phyloP scores from a whole-genome alignment of 176 grass and related monocot species.

The Eragrostis curvula region DNA sequence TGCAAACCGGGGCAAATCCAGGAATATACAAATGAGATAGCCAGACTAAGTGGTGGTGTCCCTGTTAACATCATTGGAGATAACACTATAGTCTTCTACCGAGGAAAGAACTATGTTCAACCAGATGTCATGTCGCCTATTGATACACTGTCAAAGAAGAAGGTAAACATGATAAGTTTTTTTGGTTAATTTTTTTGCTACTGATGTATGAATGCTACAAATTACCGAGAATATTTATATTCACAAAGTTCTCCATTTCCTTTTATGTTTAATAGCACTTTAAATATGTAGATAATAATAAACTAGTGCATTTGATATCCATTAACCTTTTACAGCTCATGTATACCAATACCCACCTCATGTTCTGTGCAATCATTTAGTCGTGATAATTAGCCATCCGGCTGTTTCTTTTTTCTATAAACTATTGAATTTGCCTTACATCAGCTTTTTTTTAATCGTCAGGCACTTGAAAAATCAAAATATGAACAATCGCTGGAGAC shows the following conservation, averaged over 20 bases:
- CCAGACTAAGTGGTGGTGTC: slow-evolving; percentile 74
- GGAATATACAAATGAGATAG: slow-evolving; percentile 83
- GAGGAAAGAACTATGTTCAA: slow-evolving; percentile 89
- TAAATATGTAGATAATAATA: neutral
- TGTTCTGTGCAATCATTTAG: neutral
- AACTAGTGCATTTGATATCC: slow-evolving; percentile 1
- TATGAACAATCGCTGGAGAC: slow-evolving; percentile 89
- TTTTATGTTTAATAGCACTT: neutral
- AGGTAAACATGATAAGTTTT: slow-evolving; percentile 40
- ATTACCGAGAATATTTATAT: neutral
- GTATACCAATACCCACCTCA: neutral
- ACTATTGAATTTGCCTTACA: slow-evolving; percentile 27
- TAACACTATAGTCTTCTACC: slow-evolving; percentile 83
- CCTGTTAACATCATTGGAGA: slow-evolving; percentile 75
- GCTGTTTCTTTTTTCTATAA: neutral
- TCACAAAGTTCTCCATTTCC: neutral
- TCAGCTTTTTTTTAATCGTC: slow-evolving; percentile 20
- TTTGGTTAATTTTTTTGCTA: neutral
- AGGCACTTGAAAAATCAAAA: slow-evolving; percentile 99
- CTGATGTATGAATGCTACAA: neutral
- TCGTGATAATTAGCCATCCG: slow-evolving; percentile 15
- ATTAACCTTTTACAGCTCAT: neutral
- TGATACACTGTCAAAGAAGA: slow-evolving; percentile 96
- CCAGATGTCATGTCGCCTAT: slow-evolving; percentile 95
- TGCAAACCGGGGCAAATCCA: slow-evolving; percentile 88